Base-by-base conservation (phyloP, 2,329 filamentous ascomycete genomes). In the Cephalotrichum gorgonifer region DNA sequence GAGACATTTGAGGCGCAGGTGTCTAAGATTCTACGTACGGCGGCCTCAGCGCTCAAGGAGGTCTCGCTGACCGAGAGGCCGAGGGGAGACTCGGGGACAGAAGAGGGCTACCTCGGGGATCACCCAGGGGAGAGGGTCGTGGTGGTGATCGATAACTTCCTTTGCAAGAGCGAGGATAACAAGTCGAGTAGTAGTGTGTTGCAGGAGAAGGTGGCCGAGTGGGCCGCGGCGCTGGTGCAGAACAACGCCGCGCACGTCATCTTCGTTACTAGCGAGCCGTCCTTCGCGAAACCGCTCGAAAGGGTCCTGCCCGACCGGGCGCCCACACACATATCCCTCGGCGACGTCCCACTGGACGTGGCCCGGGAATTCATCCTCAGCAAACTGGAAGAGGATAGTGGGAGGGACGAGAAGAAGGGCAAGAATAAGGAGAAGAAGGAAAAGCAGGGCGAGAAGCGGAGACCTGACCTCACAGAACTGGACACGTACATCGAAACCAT, bases 181-280 rank as follows among this genome's bases (percentile, higher is more conserved):
- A 25, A 39, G 6, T 28, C 33, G 9, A 15, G 45, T 4, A 75
- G 74, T 50, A 69, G 70, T 33, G 69, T 83, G n/a, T 73, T 90
- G 20, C 86, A 87, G 51, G 85, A 90, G 54, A 88, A 87, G 61
- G 73, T 91, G 44, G 82, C 89, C 0, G 88, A 96, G 60, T 97
- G 91, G 88, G 89, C 90, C 2, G 89, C 93, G 4, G 74, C 81
- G 2, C 70, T 96, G 26, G 90, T 93, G 0, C 87, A 88, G 43
- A 83, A 85, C 47, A 95, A 96, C 55, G 76, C 95, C 41, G 91
- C 91, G 1, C 93, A 97, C 63, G 89, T 97, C 50, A 83, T 98
- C 50, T 95, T 97, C 72, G 72, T 98, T 33, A 96, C 91, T 0
- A 88, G 85, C 50, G 91, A 97, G 54, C 79, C 88, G 1, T 87